Evolutionary conservation across 2,329 filamentous ascomycete species (phyloP), one percentile per base, ranked within the genome.

Genomic region (Plenodomus lindquistii): DNA sequence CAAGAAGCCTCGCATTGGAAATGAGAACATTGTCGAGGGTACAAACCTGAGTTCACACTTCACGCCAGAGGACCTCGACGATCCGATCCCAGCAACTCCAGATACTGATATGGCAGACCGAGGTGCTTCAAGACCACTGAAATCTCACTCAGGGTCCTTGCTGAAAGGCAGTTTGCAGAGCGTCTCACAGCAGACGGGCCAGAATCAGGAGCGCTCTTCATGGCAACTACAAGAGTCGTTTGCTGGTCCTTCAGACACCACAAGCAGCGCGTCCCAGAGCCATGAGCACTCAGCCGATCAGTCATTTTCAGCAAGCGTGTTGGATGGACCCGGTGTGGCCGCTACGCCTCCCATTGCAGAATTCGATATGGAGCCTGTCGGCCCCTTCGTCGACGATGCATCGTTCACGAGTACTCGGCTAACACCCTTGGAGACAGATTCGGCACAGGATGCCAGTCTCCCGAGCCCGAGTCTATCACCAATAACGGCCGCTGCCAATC

Each of bases 381-480:
- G 73, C 78, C 43, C 80, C 76, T 52, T 76, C 76, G 51, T 62
- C 20, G 38, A 60, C 41, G 42, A 58, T 22, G 40, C 40, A 5
- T 52, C 57, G 3, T 60, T 59, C 19, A 45, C 59, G 16, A 19
- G 58, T 36, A 39, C 52, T 27, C 66, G 77, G 44, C 75, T 81
- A 10, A 75, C 75, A 29, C 74, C 74, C 40, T 79, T 92, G 41
- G 86, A 91, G 63, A 87, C 85, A 39, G 81, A 87, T 45, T 84
- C 85, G 47, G 85, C 87, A 34, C 89, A 94, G 69, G 93, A 97
- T 77, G 91, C 90, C 56, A 97, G 91, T 73, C 79, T 99, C 53
- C 94, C 94, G 43, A 99, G 94, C 70, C 94, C 94, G 27, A 92
- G 94, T 65, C 76, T 99, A 47, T 99, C 94, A 20, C 94, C 94